These are phyloP conservation scores for Zygosaccharomyces rouxii DNA, from an alignment of 805 yeast species.

Conservation along the genomic window DNA sequence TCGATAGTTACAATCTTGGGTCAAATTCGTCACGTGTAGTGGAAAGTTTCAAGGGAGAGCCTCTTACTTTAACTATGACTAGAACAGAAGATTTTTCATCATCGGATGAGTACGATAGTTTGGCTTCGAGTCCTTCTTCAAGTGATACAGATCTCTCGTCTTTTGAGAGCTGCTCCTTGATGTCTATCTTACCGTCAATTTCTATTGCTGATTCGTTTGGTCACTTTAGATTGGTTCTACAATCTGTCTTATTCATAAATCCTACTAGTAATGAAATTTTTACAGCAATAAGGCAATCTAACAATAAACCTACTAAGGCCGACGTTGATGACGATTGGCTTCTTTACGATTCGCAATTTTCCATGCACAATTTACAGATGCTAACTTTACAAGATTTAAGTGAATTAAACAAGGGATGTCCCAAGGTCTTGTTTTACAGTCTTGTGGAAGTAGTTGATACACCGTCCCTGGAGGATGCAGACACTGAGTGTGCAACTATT, in stretches of 20 bases:
- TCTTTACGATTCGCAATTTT: conserved; percentile 37
- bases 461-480: neutral
- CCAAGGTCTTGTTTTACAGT: conserved; percentile 36
- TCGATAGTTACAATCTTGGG: conserved; percentile 19
- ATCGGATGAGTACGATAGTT: conserved; percentile 11
- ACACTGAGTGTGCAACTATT: neutral
- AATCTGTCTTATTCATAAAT: conserved; percentile 30
- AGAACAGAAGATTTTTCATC: conserved; percentile 14
- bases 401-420: conserved; percentile 24
- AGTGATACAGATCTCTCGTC: conserved; percentile 2
- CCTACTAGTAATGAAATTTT: conserved; percentile 24
- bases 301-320: conserved; percentile 28
- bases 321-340: conserved; percentile 40
- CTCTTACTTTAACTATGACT: conserved; percentile 16
- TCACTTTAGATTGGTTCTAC: conserved; percentile 33
- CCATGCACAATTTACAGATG: conserved; percentile 36
- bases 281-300: conserved; percentile 34
- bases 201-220: conserved; percentile 31
- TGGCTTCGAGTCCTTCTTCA: conserved; percentile 11
- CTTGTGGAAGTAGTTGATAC: conserved; percentile 17
- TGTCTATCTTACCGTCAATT: conserved; percentile 32
- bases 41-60: conserved; percentile 16
- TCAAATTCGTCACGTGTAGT: conserved; percentile 6
- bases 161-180: conserved; percentile 16
- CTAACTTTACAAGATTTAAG: conserved; percentile 35